Percentiles rank a stretch among this genome's conserved stretches.
Evolutionary conservation across 495 filamentous ascomycete genomes (phyloP).

Genomic region (Glarea lozoyensis): DNA sequence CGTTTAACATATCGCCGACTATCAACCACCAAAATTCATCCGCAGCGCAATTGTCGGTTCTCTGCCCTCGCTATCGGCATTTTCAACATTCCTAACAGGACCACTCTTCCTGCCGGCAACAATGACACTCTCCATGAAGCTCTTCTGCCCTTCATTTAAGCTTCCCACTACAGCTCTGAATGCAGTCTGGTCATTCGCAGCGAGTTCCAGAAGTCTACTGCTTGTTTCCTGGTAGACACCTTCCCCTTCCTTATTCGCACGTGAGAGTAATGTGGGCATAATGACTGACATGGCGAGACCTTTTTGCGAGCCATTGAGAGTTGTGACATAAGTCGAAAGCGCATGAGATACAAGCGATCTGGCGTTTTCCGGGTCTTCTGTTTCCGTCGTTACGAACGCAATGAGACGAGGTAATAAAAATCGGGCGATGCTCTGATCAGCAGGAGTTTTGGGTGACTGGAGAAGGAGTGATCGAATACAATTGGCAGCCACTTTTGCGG

Average conservation of each 20-base stretch:
- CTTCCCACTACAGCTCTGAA: slow-evolving; percentile 69
- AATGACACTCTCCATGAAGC: slow-evolving; percentile 77
- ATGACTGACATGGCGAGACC: slow-evolving; percentile 62
- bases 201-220: slow-evolving; percentile 68
- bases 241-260: slow-evolving; percentile 49
- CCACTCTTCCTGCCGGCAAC: slow-evolving; percentile 39
- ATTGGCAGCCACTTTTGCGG: slow-evolving; percentile 79
- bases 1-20: too few species aligned
- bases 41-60: slow-evolving; percentile 87
- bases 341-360: slow-evolving; percentile 61
- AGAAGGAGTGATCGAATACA: slow-evolving; percentile 77
- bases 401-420: slow-evolving; percentile 71
- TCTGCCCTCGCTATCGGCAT: slow-evolving; percentile 39
- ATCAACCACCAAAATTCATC: slow-evolving; percentile 66
- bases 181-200: slow-evolving; percentile 56
- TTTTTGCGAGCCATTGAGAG: slow-evolving; percentile 38
- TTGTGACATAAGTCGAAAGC: slow-evolving; percentile 58
- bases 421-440: slow-evolving; percentile 64
- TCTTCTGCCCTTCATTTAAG: slow-evolving; percentile 62
- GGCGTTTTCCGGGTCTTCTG: slow-evolving; percentile 66
- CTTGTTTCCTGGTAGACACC: slow-evolving; percentile 60
- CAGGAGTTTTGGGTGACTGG: slow-evolving; percentile 48
- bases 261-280: slow-evolving; percentile 67
- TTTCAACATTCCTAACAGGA: slow-evolving; percentile 25
- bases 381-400: slow-evolving; percentile 57